These are phyloP conservation scores for Epichloe gansuensis DNA, from an alignment of 2,329 filamentous ascomycete genomes.

Conservation along the genomic window DNA sequence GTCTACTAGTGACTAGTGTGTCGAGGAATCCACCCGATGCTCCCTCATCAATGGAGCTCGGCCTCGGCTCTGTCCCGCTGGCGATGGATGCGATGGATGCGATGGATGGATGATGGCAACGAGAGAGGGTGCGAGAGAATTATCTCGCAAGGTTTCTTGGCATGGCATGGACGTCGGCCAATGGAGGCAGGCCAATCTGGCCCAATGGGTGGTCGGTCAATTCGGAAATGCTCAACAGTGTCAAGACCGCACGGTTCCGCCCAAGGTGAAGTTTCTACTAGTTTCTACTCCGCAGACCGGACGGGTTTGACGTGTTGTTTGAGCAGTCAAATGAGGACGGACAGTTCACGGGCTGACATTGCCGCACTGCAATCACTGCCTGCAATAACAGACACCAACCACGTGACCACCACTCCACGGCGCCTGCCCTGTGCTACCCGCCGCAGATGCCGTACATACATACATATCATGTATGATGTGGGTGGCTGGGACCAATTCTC, in stretches of 20 bases:
- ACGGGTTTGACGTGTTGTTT: neutral
- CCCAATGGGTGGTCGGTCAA: neutral
- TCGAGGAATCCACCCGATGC: no score
- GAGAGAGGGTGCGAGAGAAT: neutral
- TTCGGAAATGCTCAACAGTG: neutral
- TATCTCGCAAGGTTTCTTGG: neutral
- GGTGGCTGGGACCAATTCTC: neutral
- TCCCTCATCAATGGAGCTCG: neutral
- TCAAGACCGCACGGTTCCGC: no score
- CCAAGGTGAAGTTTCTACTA: no score
- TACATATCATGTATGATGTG: no score
- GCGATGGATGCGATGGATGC: neutral
- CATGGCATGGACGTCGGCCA: neutral
- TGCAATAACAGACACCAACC: no score
- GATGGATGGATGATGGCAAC: neutral
- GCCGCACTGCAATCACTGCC: no score
- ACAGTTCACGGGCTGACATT: no score
- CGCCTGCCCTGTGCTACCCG: neutral
- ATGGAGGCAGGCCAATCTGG: neutral
- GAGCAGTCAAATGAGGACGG: no score
- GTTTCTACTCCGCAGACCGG: no score
- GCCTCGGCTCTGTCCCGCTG: neutral
- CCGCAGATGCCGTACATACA: neutral
- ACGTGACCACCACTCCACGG: neutral
- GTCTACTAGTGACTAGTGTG: no score